These are phyloP conservation scores for Chlorella vulgaris DNA, from an alignment of 139 green algal genomes.

Conservation along the genomic window DNA sequence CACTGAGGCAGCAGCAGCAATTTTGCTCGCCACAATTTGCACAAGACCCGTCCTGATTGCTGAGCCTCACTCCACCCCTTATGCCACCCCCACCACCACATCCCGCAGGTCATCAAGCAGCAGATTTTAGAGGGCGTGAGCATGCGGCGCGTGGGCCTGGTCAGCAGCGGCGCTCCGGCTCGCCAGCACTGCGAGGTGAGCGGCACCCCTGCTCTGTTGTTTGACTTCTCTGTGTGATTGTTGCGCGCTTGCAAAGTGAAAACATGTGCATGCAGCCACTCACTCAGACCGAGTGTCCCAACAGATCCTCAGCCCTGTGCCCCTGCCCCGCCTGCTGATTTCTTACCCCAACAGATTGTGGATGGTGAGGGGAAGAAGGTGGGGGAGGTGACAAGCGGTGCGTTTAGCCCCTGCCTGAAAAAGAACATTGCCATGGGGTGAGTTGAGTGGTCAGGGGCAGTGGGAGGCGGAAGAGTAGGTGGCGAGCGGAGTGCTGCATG, in stretches of 20 bases:
- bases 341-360: constrained; percentile 45
- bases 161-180: constrained; percentile 88
- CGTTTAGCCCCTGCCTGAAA: constrained; percentile 93
- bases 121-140: constrained; percentile 90
- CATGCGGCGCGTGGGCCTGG: constrained; percentile 89
- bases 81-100: too few relatives aligned
- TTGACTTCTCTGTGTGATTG: background rate
- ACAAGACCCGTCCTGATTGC: too few relatives aligned
- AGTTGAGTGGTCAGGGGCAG: background rate
- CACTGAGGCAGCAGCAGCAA: too few relatives aligned
- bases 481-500: too few relatives aligned
- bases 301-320: too few relatives aligned
- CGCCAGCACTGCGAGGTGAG: constrained; percentile 71
- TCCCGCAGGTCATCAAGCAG: constrained; percentile 83
- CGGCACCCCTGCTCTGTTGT: background rate
- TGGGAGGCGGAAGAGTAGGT: too few relatives aligned
- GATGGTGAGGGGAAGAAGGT: constrained; percentile 75
- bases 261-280: background rate
- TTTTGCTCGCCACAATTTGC: too few relatives aligned
- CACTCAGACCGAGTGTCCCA: too few relatives aligned
- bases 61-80: background rate
- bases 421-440: constrained; percentile 99
- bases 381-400: constrained; percentile 91
- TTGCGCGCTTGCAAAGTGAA: too few relatives aligned
- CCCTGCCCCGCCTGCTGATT: background rate